Conservation (phyloP, 192 early-diverging fungal genomes). For the Thamnidium elegans region DNA sequence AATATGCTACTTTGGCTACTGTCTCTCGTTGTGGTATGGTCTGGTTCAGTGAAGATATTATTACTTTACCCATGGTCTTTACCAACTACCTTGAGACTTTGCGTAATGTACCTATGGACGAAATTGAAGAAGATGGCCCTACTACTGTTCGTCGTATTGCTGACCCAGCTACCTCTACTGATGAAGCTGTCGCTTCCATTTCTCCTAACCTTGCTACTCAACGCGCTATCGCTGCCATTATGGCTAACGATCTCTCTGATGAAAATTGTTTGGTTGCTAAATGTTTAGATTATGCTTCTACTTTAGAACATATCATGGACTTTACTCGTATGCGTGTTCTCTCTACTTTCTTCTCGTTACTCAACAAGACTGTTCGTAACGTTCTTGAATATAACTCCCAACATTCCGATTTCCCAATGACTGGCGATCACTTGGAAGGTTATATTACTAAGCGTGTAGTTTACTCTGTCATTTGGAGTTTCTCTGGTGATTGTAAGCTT, state of each 20-base stretch:
- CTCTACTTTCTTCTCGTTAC: constrained; percentile 83
- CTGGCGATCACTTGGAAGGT: constrained; percentile 65
- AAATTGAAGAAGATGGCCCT: constrained; percentile 67
- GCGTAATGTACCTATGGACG: constrained; percentile 70
- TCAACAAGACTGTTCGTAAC: constrained; percentile 82
- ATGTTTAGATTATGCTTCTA: constrained; percentile 63
- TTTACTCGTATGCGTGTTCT: constrained; percentile 86
- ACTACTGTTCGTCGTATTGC: constrained; percentile 38
- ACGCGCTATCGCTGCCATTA: constrained; percentile 66
- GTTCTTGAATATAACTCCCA: constrained; percentile 88
- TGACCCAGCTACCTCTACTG: constrained; percentile 7
- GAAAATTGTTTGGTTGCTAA: constrained; percentile 71
- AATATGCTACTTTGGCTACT: constrained; percentile 96
- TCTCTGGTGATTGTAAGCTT: constrained; percentile 84
- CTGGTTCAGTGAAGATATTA: constrained; percentile 95
- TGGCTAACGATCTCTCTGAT: constrained; percentile 67
- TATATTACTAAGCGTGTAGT: constrained; percentile 85
- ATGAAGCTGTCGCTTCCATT: constrained; percentile 46
- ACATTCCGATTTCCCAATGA: constrained; percentile 95
- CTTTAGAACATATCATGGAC: constrained; percentile 97
- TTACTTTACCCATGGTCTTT: constrained; percentile 75
- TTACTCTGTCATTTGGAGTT: constrained; percentile 89
- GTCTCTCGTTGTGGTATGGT: constrained; percentile 99
- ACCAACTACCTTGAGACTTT: constrained; percentile 82
- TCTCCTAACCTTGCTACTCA: constrained; percentile 69